Evolutionary conservation across 352 stramenopile genomes (phyloP), one percentile per base, ranked within the genome.

Genomic region (Thalassiosira ordinaria): DNA sequence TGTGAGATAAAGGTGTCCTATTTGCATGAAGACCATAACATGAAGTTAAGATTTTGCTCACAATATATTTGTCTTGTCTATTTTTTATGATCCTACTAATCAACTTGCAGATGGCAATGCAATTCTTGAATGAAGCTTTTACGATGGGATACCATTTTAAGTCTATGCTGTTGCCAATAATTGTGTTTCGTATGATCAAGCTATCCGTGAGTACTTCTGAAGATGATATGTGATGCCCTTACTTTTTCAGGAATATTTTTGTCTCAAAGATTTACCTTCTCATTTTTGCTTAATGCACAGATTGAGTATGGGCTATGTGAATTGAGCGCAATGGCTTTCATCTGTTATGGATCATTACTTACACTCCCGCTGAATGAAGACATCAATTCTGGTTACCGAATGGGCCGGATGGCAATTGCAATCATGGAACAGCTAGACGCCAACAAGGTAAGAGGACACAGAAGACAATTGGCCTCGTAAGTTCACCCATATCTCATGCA

Each of bases 201-300:
- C n/a, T n/a, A n/a, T n/a, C n/a, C 18, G n/a, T 91, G 8, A 69
- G 62, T 51, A 87, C 3, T 9, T 91, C 20, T 37, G 64, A 16
- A 76, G 79, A 16, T 31, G 80, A 27, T 87, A 89, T 74, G 57
- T 89, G 9, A 78, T 77, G 22, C 46, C 85, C 2, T 84, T 65
- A 20, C 56, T 89, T 14, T 44, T 86, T 31, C 65, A 82, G 65
- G 84, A n/a, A n/a, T n/a, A n/a, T n/a, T n/a, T n/a, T n/a, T n/a
- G n/a, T n/a, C n/a, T n/a, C n/a, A n/a, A n/a, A n/a, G n/a, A n/a
- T n/a, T n/a, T n/a, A n/a, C n/a, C n/a, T n/a, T n/a, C n/a, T n/a
- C n/a, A n/a, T n/a, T n/a, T n/a, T n/a, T n/a, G n/a, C n/a, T n/a
- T n/a, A n/a, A n/a, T n/a, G n/a, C n/a, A n/a, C n/a, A n/a, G n/a